Percentiles rank a stretch among this genome's conserved stretches.
phyloP scores from a whole-genome alignment of 1,139 yeast genomes.

The Geotrichum restrictum region DNA sequence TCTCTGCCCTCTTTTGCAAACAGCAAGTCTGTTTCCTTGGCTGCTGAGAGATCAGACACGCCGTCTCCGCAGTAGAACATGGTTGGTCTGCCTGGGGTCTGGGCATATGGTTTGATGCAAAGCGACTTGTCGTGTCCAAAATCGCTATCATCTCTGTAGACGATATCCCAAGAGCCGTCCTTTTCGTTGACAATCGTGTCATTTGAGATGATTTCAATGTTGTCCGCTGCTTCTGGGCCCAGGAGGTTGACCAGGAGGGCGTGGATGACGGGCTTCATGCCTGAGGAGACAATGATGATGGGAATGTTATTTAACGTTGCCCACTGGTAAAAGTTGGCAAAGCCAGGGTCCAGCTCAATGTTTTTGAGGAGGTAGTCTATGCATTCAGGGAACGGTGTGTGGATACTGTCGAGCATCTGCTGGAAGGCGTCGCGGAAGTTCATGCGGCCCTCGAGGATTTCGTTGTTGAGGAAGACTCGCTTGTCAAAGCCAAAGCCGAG shows the following conservation, averaged over 20 bases:
- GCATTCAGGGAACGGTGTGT: conserved; percentile 77
- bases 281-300: conserved; percentile 71
- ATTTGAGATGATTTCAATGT: conserved; percentile 79
- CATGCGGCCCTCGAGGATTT: conserved; percentile 63
- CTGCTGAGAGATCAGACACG: conserved; percentile 90
- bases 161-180: conserved; percentile 72
- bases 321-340: conserved; percentile 76
- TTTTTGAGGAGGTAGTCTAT: conserved; percentile 50
- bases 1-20: conserved; percentile 94
- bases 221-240: conserved; percentile 67
- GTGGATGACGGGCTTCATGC: conserved; percentile 87
- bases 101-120: conserved; percentile 65
- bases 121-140: conserved; percentile 94
- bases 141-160: conserved; percentile 75
- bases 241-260: conserved; percentile 70
- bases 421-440: conserved; percentile 75
- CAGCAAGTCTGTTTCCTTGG: conserved; percentile 85
- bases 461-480: conserved; percentile 65
- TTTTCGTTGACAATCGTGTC: conserved; percentile 54
- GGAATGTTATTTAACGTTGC: conserved; percentile 68
- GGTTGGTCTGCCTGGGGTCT: conserved; percentile 47
- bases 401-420: conserved; percentile 75
- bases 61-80: conserved; percentile 97
- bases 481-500: conserved; percentile 76
- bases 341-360: conserved; percentile 85